Evolutionary conservation across 257 asterid genomes (phyloP), one percentile per base, ranked within the genome.

Genomic region (Solanum lycopersicoides): DNA sequence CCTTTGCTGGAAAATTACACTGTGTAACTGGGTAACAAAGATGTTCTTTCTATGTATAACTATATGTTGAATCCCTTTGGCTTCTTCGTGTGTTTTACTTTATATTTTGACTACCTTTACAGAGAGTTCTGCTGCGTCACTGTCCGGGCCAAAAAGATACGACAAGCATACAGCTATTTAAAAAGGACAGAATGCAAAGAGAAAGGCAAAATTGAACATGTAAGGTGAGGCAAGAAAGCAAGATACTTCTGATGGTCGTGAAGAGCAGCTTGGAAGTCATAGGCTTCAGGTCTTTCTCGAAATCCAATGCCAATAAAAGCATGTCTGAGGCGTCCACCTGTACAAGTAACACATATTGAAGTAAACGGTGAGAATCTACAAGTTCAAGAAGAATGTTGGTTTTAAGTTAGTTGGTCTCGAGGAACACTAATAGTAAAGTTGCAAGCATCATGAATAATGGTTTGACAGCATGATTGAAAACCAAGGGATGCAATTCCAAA

Each of bases 261-360:
- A 63, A 97, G 96, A 76, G 98, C 99, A 89, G 98, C 99, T 93
- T 97, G 98, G 93, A 97, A 97, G 88, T 96, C 99, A 90, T 97
- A 97, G 59, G 99, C 98, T 93, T 96, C 93, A 12, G 99, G 88
- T 92, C 99, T 94, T 93, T 97, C 99, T 88, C 99, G 98, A 91
- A 97, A 97, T 91, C 99, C 99, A 30, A 97, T 74, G 56, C 99
- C 99, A 88, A 97, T 93, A 94, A 97, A 97, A 89, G 99, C 99
- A 94, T 97, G 99, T 76, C 99, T 96, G 87, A 92, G 95, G 87
- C 98, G 97, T 30, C 99, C 99, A 85, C 84, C 99, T 97, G 94
- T 88, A 89, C 39, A 47, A 34, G 25, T 71, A 28, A 85, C 30
- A 32, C 63, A 28, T 35, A 71, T 56, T 14, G 12, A 80, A 28